Percentiles rank a stretch among this genome's conserved stretches.
Evolutionary conservation across 345 rosid species (phyloP).

Genomic region (Laguncularia racemosa): DNA sequence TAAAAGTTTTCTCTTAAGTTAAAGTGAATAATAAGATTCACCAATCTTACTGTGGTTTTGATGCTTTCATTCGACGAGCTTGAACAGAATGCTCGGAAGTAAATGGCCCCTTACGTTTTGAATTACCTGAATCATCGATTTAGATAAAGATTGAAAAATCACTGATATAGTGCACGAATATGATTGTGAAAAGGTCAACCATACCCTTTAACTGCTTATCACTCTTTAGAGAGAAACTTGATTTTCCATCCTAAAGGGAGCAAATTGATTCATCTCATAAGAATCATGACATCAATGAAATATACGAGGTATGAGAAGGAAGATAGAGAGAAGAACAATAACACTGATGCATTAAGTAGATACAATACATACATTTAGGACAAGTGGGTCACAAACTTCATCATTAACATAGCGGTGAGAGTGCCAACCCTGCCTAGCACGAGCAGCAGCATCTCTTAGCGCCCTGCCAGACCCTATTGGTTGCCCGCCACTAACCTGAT

Average conservation of each 20-base stretch:
- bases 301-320: background rate
- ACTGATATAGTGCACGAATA: background rate
- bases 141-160: background rate
- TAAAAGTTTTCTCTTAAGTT: background rate
- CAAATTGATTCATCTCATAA: background rate
- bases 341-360: background rate
- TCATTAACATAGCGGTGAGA: slow-evolving; percentile 50
- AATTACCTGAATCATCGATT: slow-evolving; percentile 29
- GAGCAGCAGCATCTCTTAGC: slow-evolving; percentile 65
- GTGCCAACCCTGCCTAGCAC: slow-evolving; percentile 78
- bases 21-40: background rate
- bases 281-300: background rate
- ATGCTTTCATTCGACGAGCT: slow-evolving; percentile 22
- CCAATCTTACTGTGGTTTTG: slow-evolving; percentile 33
- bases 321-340: background rate
- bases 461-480: slow-evolving; percentile 50
- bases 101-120: slow-evolving; percentile 46
- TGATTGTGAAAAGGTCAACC: slow-evolving; percentile 16
- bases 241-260: slow-evolving; percentile 35
- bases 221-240: slow-evolving; percentile 31
- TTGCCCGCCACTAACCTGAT: slow-evolving; percentile 33
- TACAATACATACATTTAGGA: slow-evolving; percentile 14
- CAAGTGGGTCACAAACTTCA: slow-evolving; percentile 46
- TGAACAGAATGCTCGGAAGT: slow-evolving; percentile 26
- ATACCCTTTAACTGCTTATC: slow-evolving; percentile 46